Percentiles rank a stretch among this genome's conserved stretches.
Conservation (phyloP, 148 eudicot species). For the Amaranthus cruentus region DNA sequence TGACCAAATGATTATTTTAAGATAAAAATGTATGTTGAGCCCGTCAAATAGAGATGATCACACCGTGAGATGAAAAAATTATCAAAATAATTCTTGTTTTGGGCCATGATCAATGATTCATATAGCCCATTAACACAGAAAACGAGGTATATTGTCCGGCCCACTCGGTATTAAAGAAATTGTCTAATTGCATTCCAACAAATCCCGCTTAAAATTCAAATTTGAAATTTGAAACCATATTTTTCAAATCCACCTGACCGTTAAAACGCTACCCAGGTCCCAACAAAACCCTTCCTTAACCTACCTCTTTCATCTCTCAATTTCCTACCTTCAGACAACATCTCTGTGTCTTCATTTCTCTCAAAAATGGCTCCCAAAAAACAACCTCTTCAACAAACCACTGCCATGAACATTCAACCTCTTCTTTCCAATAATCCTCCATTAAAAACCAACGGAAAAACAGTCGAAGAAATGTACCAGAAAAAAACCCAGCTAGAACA, state of each 20-base stretch:
- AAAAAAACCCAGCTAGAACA: constrained; percentile 89
- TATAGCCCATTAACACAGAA: too few species aligned
- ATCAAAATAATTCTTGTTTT: too few species aligned
- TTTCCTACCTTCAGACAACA: constrained; percentile 32
- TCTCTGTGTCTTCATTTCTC: constrained; percentile 37
- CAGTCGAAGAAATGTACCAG: constrained; percentile 91
- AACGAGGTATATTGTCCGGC: too few species aligned
- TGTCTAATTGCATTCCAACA: not conserved
- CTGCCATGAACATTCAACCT: constrained; percentile 40
- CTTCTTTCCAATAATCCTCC: not conserved
- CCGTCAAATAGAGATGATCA: too few species aligned
- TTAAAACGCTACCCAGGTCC: constrained; percentile 2
- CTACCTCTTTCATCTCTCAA: not conserved
- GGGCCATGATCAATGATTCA: too few species aligned
- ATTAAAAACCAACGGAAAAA: constrained; percentile 27
- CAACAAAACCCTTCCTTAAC: not conserved
- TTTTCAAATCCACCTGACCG: not conserved
- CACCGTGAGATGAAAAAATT: too few species aligned
- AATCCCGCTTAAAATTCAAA: constrained; percentile 19
- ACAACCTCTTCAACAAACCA: constrained; percentile 51
- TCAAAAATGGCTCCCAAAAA: constrained; percentile 32
- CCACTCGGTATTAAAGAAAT: too few species aligned
- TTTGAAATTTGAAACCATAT: constrained; percentile 23
- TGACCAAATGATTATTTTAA: too few species aligned
- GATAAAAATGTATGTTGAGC: too few species aligned